Base-by-base conservation (phyloP, 2,329 filamentous ascomycete genomes). In the Penicillium sp. region DNA sequence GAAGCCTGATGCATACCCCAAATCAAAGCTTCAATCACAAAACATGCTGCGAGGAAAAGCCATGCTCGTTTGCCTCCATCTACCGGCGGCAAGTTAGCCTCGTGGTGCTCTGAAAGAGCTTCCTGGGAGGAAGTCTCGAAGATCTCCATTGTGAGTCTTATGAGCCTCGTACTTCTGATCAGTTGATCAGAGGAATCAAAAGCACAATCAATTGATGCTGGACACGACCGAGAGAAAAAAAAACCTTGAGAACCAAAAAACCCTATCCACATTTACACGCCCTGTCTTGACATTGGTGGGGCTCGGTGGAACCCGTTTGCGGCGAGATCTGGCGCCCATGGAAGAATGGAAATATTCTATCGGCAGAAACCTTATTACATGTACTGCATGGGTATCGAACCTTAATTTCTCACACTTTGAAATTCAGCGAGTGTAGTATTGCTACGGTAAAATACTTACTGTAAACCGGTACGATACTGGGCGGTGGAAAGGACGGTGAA, bases 21-120 rank as follows among this genome's bases (percentile, higher is more conserved):
- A 46, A 84, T 77, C 2, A 84, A 70, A 26, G 77, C 79, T 66
- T 85, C 82, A 44, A 85, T 74, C 27, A 80, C 67, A 61, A 82
- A 84, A 39, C 78, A 80, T 0, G 78, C 81, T 7, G 75, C 72
- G 3, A 84, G 68, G 61, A 82, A 81, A 13, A 82, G 61, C 70
- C 75, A 79, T 19, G 76, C 78, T 33, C 72, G 58, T 59, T 71
- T 73, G 3, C 77, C 77, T 47, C 71, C 60, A 54, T 77, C 75
- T 9, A 71, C 67, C 4, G 65, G 70, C 21, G 74, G 73, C 6
- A 76, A 59, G 43, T 63, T 52, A 11, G 26, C 35, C 22, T 63
- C 59, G 16, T 61, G 43, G 26, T 48, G 44, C n/a, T 62, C 52
- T 16, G 57, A 37, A 7, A 54, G 29, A 19, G 29, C 56, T n/a